Evolutionary conservation across 108 stramenopile genomes (phyloP).

Genomic region (Cyclotella sp.): DNA sequence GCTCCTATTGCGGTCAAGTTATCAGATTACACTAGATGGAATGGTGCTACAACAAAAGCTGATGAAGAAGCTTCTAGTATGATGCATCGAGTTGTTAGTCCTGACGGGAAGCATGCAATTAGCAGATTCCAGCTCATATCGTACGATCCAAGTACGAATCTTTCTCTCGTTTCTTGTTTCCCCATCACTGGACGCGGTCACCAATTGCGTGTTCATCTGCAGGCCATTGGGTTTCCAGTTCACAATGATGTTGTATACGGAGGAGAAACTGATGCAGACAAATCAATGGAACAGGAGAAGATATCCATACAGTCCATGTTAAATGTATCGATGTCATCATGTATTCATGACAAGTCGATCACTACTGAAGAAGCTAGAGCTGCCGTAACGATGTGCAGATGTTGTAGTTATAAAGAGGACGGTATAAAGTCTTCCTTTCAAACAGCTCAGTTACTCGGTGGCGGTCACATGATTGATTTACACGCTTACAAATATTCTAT

Average conservation of each 20-base stretch:
- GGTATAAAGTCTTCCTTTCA: slow-evolving; percentile 61
- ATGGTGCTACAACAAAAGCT: not conserved
- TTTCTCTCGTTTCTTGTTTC: slow-evolving; percentile 67
- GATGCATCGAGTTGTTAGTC: slow-evolving; percentile 61
- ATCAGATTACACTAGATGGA: not conserved
- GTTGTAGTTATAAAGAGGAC: slow-evolving; percentile 45
- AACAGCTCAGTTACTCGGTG: slow-evolving; percentile 70
- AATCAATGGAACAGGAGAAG: not conserved
- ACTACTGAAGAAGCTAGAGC: slow-evolving; percentile 39
- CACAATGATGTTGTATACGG: slow-evolving; percentile 86
- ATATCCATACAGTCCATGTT: slow-evolving; percentile 21
- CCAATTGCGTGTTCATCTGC: slow-evolving; percentile 90
- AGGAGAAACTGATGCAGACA: slow-evolving; percentile 29
- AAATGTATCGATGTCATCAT: slow-evolving; percentile 3
- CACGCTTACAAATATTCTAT: slow-evolving; percentile 73
- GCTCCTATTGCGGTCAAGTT: slow-evolving; percentile 72
- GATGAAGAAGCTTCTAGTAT: slow-evolving; percentile 41
- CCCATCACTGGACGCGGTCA: slow-evolving; percentile 93
- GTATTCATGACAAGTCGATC: slow-evolving; percentile 38
- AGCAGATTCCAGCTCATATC: slow-evolving; percentile 71
- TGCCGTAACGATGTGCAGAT: slow-evolving; percentile 53
- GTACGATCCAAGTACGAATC: slow-evolving; percentile 58
- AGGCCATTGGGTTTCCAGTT: slow-evolving; percentile 81
- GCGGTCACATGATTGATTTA: slow-evolving; percentile 73
- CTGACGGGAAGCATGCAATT: slow-evolving; percentile 65